A percentile compares a stretch with the other conserved stretches of the same genome.
Conservation (phyloP, 2,329 filamentous ascomycete genomes). For the Colletotrichum viniferum region DNA sequence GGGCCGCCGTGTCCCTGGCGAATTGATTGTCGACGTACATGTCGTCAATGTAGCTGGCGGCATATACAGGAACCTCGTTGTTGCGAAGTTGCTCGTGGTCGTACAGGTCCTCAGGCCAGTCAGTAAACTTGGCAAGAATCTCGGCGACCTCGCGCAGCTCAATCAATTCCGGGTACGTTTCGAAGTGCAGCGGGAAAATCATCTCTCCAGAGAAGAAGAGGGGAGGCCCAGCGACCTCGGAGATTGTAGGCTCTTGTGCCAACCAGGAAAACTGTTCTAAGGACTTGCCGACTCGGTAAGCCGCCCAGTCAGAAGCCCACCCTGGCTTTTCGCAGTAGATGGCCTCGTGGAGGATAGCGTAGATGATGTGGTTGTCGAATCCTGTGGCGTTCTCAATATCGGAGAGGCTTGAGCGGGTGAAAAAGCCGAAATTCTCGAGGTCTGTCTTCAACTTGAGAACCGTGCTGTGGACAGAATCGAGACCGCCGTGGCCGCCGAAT, state of each 20-base stretch:
- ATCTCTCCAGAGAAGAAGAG: constrained; percentile 91
- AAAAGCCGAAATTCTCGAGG: constrained; percentile 74
- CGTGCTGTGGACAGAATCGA: constrained; percentile 76
- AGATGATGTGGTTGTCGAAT: constrained; percentile 81
- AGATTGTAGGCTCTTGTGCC: constrained; percentile 30
- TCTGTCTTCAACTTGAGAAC: constrained; percentile 75
- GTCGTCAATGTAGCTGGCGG: constrained; percentile 82
- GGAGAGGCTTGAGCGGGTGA: constrained; percentile 74
- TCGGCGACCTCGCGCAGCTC: constrained; percentile 72
- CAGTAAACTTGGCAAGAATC: constrained; percentile 67
- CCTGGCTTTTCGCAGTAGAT: constrained; percentile 78
- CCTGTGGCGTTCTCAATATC: constrained; percentile 69
- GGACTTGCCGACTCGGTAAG: constrained; percentile 63
- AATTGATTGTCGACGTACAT: constrained; percentile 89
- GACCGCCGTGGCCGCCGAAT: constrained; percentile 80
- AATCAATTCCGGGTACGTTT: constrained; percentile 78
- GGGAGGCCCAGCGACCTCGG: constrained; percentile 44
- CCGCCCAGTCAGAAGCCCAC: constrained; percentile 75
- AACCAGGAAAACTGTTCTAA: constrained; percentile 58
- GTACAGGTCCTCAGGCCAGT: constrained; percentile 79
- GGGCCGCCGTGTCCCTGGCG: constrained; percentile 73
- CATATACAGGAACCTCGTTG: constrained; percentile 86
- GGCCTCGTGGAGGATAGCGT: constrained; percentile 85
- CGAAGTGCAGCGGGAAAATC: constrained; percentile 86
- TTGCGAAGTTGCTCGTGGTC: constrained; percentile 72